Conservation (phyloP, 202 grass and related monocot species). For the Setaria italica region DNA sequence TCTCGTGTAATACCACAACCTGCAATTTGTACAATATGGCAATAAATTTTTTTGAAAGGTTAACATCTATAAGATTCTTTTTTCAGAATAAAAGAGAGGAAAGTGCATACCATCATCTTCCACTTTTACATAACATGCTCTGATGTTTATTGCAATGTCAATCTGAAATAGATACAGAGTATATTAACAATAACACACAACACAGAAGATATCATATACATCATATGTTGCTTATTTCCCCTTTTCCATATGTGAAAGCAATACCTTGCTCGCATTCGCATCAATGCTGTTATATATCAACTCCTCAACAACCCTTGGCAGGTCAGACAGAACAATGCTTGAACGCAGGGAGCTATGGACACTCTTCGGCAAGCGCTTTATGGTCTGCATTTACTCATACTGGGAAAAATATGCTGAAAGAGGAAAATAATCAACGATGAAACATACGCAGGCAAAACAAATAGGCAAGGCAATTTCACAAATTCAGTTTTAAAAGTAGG, state of each 20-base stretch:
- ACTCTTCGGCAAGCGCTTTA: slow-evolving; percentile 64
- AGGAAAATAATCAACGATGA: neutral
- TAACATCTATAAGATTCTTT: slow-evolving; percentile 5
- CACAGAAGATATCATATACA: slow-evolving; percentile 24
- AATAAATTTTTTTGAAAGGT: neutral
- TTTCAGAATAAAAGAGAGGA: neutral
- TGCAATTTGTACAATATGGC: slow-evolving; percentile 42
- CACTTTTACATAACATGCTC: slow-evolving; percentile 79
- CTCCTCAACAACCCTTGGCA: slow-evolving; percentile 87
- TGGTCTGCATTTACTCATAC: slow-evolving; percentile 65
- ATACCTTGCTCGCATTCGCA: slow-evolving; percentile 76
- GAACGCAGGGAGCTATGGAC: slow-evolving; percentile 74
- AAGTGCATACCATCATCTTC: slow-evolving; percentile 81
- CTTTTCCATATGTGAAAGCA: slow-evolving; percentile 6
- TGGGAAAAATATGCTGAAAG: slow-evolving; percentile 6
- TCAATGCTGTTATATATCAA: slow-evolving; percentile 90
- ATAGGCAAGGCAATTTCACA: neutral
- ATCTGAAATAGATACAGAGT: slow-evolving; percentile 62
- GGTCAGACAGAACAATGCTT: slow-evolving; percentile 72
- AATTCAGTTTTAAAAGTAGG: neutral
- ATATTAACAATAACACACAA: slow-evolving; percentile 3
- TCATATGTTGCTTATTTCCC: neutral
- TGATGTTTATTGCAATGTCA: slow-evolving; percentile 67
- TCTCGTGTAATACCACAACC: slow-evolving; percentile 93
- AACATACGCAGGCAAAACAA: slow-evolving; percentile 10